phyloP scores from a whole-genome alignment of 2,329 filamentous ascomycete genomes.

The Exophiala spinifera region DNA sequence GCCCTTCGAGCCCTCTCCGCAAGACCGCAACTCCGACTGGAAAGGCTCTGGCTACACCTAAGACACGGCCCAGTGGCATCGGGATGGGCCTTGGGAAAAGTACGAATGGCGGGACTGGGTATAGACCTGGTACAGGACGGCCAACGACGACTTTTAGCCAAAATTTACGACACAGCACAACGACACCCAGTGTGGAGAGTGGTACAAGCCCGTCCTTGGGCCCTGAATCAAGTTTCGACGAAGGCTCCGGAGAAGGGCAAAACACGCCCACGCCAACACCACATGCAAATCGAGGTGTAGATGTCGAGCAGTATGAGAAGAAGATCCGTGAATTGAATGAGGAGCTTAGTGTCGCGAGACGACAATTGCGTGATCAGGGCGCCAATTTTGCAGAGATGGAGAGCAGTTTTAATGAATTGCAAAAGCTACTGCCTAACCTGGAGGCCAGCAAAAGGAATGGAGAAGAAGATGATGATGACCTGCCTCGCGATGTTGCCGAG shows the following conservation, averaged over 20 bases:
- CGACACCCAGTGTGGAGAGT: constrained; percentile 11
- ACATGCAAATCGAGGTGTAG: constrained; percentile 24
- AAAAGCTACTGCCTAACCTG: constrained; percentile 60
- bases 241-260: constrained; percentile 52
- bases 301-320: constrained; percentile 29
- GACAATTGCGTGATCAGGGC: constrained; percentile 89
- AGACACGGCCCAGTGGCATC: constrained; percentile 24
- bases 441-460: constrained; percentile 43
- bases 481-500: constrained; percentile 65
- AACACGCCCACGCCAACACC: constrained; percentile 43
- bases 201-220: constrained; percentile 28
- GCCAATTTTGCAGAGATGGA: constrained; percentile 86
- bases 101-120: constrained; percentile 46
- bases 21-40: constrained; percentile 52
- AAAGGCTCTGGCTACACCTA: constrained; percentile 25
- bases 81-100: constrained; percentile 35
- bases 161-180: constrained; percentile 28
- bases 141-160: constrained; percentile 38
- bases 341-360: constrained; percentile 67
- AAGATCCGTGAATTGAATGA: constrained; percentile 68
- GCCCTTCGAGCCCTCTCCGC: constrained; percentile 81
- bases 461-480: constrained; percentile 23
- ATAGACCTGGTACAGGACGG: constrained; percentile 50
- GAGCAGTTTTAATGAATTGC: constrained; percentile 75
- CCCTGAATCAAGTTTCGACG: constrained; percentile 34